Percentiles rank a stretch among this genome's conserved stretches.
Conservation (phyloP, 2,329 filamentous ascomycete species). For the Penicillium freii region DNA sequence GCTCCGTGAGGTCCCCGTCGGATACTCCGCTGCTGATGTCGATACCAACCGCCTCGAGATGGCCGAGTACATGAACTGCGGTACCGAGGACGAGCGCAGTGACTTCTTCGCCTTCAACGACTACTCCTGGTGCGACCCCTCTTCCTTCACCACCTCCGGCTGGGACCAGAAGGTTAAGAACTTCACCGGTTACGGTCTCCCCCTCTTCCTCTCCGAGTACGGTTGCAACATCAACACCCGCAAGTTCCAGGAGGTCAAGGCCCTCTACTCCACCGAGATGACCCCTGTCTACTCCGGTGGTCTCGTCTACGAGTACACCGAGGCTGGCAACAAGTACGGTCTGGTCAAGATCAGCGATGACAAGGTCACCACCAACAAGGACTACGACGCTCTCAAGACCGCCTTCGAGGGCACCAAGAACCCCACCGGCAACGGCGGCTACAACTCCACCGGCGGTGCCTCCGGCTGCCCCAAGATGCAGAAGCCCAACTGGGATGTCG, state of each 20-base stretch:
- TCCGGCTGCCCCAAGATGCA: conserved; percentile 55
- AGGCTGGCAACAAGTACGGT: conserved; percentile 78
- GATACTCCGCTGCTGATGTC: conserved; percentile 77
- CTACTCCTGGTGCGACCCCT: conserved; percentile 72
- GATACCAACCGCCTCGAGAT: conserved; percentile 81
- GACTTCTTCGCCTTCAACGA: conserved; percentile 92
- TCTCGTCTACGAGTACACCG: conserved; percentile 92
- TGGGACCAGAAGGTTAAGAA: conserved; percentile 88
- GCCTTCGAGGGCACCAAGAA: conserved; percentile 51
- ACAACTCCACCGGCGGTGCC: conserved; percentile 54
- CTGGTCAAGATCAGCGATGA: conserved; percentile 65
- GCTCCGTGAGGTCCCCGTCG: conserved; percentile 68
- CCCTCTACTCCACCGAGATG: conserved; percentile 83
- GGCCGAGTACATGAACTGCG: conserved; percentile 92
- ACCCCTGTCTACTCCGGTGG: conserved; percentile 89
- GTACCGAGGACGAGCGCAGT: conserved; percentile 74
- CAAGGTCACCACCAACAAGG: conserved; percentile 56
- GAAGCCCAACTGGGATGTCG: conserved; percentile 57
- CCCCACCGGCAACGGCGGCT: conserved; percentile 58
- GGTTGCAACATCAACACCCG: conserved; percentile 83
- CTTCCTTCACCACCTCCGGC: conserved; percentile 72
- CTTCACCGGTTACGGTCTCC: conserved; percentile 81
- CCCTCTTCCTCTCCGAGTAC: conserved; percentile 93
- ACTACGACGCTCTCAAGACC: conserved; percentile 60
- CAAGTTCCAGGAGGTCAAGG: conserved; percentile 72